Evolutionary conservation across 345 rosid genomes (phyloP).

Genomic region (Eutrema japonicum): DNA sequence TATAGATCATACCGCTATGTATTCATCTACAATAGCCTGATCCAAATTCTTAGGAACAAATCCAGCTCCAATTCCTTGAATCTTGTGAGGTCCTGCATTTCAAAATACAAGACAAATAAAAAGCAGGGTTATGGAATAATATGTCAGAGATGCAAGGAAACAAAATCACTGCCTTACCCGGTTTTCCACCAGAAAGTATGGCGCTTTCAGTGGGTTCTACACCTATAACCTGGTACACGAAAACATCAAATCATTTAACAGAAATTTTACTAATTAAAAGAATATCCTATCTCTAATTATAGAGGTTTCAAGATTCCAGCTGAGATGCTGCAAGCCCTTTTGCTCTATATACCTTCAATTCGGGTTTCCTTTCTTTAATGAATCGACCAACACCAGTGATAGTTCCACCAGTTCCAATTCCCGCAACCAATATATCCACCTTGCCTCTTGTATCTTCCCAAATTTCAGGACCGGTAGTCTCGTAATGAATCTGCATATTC

Average conservation of each 20-base stretch:
- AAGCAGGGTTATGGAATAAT: not conserved
- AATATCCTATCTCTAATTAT: conserved; percentile 9
- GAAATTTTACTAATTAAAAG: not conserved
- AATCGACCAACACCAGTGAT: conserved; percentile 74
- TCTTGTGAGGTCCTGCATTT: conserved; percentile 94
- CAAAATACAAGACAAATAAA: not conserved
- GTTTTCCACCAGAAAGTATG: conserved; percentile 85
- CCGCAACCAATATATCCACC: conserved; percentile 74
- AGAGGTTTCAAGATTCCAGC: conserved; percentile 6
- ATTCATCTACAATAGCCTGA: conserved; percentile 76
- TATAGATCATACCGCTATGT: conserved; percentile 61
- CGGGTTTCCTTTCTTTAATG: conserved; percentile 63
- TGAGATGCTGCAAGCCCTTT: conserved; percentile 10
- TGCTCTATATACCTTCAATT: conserved; percentile 42
- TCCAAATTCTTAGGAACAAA: conserved; percentile 90
- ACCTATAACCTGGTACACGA: conserved; percentile 69
- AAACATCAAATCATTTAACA: conserved; percentile 28
- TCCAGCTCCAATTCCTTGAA: conserved; percentile 99
- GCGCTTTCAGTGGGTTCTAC: conserved; percentile 86
- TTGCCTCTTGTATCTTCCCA: conserved; percentile 89
- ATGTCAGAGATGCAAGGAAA: conserved; percentile 13
- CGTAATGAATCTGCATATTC: conserved; percentile 68
- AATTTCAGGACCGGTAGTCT: conserved; percentile 89
- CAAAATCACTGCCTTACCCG: conserved; percentile 54
- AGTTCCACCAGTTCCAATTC: conserved; percentile 95